A percentile compares a stretch with the other conserved stretches of the same genome.
Conservation (phyloP, 441 rosid species). For the Metrosideros polymorpha region DNA sequence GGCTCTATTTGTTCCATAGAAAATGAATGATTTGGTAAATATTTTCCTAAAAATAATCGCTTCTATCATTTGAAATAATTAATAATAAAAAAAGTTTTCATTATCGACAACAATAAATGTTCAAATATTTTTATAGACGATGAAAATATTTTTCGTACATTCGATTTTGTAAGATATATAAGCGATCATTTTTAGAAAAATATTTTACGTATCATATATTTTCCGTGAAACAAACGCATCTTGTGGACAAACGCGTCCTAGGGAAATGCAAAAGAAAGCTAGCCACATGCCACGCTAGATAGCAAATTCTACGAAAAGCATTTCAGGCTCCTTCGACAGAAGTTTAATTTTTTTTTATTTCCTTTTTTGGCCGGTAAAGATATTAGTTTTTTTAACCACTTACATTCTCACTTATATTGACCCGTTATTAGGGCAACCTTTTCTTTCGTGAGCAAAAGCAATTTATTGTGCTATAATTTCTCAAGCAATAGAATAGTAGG, state of each 20-base stretch:
- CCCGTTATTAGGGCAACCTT: neutral
- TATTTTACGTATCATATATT: too few relatives aligned
- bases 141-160: neutral
- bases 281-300: neutral
- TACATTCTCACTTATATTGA: neutral
- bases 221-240: fast-evolving
- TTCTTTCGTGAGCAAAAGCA: neutral
- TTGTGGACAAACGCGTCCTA: too few relatives aligned
- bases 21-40: neutral
- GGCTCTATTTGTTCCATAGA: neutral
- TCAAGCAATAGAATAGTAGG: neutral
- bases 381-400: neutral
- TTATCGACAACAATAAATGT: neutral
- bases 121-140: neutral
- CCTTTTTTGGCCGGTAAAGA: neutral
- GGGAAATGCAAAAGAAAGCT: neutral
- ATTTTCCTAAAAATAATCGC: neutral
- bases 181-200: neutral
- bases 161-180: neutral
- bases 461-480: neutral
- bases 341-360: neutral
- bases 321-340: neutral
- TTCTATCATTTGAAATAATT: neutral
- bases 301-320: neutral
- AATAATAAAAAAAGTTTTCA: neutral